Evolutionary conservation across 768 basidiomycete species (phyloP).

Genomic region (Suillus brevipes): DNA sequence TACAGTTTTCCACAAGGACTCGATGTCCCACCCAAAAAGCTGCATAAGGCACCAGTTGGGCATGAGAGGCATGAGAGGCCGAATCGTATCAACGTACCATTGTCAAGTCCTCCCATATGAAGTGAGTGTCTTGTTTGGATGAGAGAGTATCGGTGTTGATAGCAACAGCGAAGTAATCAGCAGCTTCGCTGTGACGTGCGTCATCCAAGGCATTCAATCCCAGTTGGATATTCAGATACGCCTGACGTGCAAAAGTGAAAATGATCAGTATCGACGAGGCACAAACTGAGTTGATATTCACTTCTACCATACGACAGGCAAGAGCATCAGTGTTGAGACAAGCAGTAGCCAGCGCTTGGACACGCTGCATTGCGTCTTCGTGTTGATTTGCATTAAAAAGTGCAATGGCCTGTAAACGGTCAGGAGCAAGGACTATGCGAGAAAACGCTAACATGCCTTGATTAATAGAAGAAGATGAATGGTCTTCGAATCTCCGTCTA

Average conservation of each 20-base stretch:
- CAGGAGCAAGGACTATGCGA: not conserved
- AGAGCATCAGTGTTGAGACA: not conserved
- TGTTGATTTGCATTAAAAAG: conserved; percentile 1
- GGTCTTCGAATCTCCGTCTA: not conserved
- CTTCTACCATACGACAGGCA: not conserved
- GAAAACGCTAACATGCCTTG: not conserved
- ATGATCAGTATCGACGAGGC: not conserved
- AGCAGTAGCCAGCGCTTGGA: not conserved
- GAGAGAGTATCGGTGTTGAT: not conserved
- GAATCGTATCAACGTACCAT: not conserved
- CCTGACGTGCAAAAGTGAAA: not conserved
- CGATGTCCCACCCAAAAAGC: not conserved
- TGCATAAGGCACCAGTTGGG: not conserved
- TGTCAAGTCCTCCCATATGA: not conserved
- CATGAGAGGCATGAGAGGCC: not conserved
- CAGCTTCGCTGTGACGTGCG: not conserved
- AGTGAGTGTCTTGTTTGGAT: not conserved
- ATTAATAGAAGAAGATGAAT: not conserved
- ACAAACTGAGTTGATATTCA: not conserved
- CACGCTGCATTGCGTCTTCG: not conserved
- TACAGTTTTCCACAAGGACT: not conserved
- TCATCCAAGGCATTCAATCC: not conserved
- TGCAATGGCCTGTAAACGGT: not conserved
- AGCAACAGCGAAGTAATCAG: not conserved
- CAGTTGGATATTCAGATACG: not conserved